These are phyloP conservation scores for Starmerella gropengiesseri DNA, from an alignment of 805 yeast species.

Conservation along the genomic window DNA sequence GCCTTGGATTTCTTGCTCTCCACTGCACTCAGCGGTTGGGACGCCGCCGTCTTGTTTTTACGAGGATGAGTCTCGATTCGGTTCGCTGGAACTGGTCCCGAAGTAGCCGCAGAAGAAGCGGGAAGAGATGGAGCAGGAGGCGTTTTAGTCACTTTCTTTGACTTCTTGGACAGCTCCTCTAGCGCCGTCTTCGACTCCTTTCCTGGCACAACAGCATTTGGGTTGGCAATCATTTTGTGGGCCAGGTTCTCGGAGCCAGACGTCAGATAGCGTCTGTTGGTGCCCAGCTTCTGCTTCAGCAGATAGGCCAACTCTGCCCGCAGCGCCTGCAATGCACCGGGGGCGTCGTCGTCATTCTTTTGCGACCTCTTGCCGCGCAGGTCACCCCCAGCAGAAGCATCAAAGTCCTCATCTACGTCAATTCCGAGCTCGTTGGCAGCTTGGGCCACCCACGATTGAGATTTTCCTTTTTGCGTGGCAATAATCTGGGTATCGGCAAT, in stretches of 20 bases:
- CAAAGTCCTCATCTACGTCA: conserved; percentile 49
- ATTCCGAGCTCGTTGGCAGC: conserved; percentile 92
- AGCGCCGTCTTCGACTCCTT: conserved; percentile 20
- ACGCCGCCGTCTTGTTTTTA: not conserved
- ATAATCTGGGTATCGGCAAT: conserved; percentile 64
- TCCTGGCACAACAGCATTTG: conserved; percentile 21
- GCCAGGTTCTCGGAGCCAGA: conserved; percentile 29
- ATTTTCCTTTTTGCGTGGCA: conserved; percentile 37
- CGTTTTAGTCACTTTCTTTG: conserved; percentile 2
- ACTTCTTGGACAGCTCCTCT: conserved; percentile 17
- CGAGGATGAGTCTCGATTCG: too few relatives aligned
- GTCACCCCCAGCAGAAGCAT: conserved; percentile 11
- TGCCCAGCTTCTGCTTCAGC: conserved; percentile 24
- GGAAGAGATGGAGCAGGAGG: not conserved
- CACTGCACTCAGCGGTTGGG: not conserved
- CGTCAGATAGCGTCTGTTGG: conserved; percentile 27
- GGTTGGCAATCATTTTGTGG: conserved; percentile 24
- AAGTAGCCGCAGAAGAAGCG: not conserved
- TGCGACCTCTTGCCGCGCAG: conserved; percentile 43
- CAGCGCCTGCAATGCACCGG: conserved; percentile 9
- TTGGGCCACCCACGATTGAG: conserved; percentile 69
- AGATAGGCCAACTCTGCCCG: conserved; percentile 24
- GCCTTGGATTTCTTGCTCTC: not conserved
- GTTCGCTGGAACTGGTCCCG: too few relatives aligned
- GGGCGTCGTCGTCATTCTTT: conserved; percentile 28